phyloP scores from a whole-genome alignment of 2,329 filamentous ascomycete species.

The Pyricularia pennisetigena region DNA sequence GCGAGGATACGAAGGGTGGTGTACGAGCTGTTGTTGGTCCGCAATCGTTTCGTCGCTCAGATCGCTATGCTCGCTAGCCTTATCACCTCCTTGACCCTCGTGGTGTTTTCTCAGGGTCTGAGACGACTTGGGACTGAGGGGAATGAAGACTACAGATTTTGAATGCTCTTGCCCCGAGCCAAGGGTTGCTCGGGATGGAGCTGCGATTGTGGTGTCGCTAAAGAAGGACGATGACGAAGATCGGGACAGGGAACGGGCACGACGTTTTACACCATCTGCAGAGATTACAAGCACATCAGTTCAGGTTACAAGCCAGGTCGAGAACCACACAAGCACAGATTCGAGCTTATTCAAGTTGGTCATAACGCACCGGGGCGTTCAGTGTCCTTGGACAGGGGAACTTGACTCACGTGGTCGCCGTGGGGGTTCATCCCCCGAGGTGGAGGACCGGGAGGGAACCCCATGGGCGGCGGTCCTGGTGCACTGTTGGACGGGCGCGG shows the following conservation, averaged over 20 bases:
- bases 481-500: neutral
- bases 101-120: conserved; percentile 32
- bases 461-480: neutral
- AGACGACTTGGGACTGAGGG: conserved; percentile 38
- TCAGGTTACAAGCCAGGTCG: neutral
- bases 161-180: neutral
- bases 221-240: neutral
- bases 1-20: conserved; percentile 13
- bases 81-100: conserved; percentile 18
- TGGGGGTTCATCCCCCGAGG: conserved; percentile 1
- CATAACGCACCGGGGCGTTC: conserved; percentile 10
- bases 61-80: conserved; percentile 3
- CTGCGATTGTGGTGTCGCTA: neutral
- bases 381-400: conserved; percentile 5
- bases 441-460: neutral
- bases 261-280: conserved; percentile 9
- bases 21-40: conserved; percentile 3
- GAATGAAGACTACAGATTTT: conserved; percentile 36
- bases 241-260: neutral
- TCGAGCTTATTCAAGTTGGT: neutral
- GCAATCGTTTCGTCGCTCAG: conserved; percentile 1
- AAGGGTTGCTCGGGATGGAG: neutral
- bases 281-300: neutral
- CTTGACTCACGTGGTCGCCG: conserved; percentile 13
- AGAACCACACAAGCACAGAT: neutral